phyloP scores from a whole-genome alignment of 2,329 filamentous ascomycete genomes.

The Tolypocladium pustulatum region DNA sequence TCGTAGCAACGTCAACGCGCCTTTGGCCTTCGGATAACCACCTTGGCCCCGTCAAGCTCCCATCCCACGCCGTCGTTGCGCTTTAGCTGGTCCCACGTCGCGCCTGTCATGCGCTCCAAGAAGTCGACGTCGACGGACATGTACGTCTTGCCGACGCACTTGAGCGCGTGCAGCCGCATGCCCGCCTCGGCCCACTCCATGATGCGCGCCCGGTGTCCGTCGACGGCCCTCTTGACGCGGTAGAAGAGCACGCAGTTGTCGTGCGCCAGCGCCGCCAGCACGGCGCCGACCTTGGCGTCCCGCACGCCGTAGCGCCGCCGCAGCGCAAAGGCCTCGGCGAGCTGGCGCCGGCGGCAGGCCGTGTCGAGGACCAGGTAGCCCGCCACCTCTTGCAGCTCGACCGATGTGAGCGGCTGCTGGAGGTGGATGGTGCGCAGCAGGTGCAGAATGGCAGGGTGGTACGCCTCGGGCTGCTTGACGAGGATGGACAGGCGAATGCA shows the following conservation, averaged over 20 bases:
- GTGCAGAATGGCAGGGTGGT: constrained; percentile 76
- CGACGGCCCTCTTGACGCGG: constrained; percentile 58
- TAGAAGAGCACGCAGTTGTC: constrained; percentile 80
- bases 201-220: constrained; percentile 69
- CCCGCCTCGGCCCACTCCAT: constrained; percentile 71
- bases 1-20: constrained; percentile 18
- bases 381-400: constrained; percentile 70
- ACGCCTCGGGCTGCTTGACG: constrained; percentile 73
- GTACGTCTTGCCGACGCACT: constrained; percentile 79
- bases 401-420: constrained; percentile 52
- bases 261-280: constrained; percentile 60
- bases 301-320: constrained; percentile 49
- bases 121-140: constrained; percentile 58
- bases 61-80: constrained; percentile 69
- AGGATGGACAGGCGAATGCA: constrained; percentile 77
- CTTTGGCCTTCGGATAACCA: constrained; percentile 60
- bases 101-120: constrained; percentile 58
- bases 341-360: constrained; percentile 69
- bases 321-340: constrained; percentile 62
- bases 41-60: constrained; percentile 61
- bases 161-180: constrained; percentile 68
- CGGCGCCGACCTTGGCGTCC: constrained; percentile 57
- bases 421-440: constrained; percentile 64
- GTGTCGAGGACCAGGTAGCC: constrained; percentile 79
- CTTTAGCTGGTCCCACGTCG: constrained; percentile 62